Conservation (phyloP, 73 alveolate genomes). For the Symbiodinium natans region DNA sequence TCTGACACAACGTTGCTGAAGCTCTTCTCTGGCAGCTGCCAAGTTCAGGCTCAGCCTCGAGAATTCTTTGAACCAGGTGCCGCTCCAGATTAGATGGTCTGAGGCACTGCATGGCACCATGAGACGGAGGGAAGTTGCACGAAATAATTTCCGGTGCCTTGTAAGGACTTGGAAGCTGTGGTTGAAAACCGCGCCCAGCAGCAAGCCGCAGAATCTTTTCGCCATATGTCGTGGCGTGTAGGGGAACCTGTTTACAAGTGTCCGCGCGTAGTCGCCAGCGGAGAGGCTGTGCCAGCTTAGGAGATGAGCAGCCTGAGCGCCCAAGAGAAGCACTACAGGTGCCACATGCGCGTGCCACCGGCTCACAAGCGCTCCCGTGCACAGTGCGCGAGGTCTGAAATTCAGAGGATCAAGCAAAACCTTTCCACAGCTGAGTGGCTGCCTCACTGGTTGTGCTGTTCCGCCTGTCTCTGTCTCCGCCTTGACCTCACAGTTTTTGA, state of each 20-base stretch:
- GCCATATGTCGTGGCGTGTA: no score
- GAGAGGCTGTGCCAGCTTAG: not conserved
- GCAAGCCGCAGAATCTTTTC: not conserved
- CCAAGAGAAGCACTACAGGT: constrained; percentile 44
- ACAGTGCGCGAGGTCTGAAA: not conserved
- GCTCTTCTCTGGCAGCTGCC: not conserved
- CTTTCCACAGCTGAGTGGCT: not conserved
- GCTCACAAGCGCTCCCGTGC: not conserved
- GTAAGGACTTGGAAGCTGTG: not conserved
- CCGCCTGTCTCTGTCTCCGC: not conserved
- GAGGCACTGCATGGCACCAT: no score
- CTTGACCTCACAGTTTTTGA: not conserved
- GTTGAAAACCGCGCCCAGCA: not conserved
- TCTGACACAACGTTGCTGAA: no score
- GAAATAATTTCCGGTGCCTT: no score
- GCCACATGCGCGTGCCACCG: not conserved
- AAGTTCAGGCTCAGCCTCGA: not conserved
- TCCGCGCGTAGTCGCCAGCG: no score
- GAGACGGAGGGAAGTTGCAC: no score
- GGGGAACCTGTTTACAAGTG: no score
- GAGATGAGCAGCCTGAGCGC: constrained; percentile 48
- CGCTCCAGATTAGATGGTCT: no score
- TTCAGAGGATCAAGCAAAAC: constrained; percentile 1
- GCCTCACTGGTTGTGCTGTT: not conserved
- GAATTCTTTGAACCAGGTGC: not conserved